These are phyloP conservation scores for Euphrasia arctica DNA, from an alignment of 305 asterid species.

Conservation along the genomic window DNA sequence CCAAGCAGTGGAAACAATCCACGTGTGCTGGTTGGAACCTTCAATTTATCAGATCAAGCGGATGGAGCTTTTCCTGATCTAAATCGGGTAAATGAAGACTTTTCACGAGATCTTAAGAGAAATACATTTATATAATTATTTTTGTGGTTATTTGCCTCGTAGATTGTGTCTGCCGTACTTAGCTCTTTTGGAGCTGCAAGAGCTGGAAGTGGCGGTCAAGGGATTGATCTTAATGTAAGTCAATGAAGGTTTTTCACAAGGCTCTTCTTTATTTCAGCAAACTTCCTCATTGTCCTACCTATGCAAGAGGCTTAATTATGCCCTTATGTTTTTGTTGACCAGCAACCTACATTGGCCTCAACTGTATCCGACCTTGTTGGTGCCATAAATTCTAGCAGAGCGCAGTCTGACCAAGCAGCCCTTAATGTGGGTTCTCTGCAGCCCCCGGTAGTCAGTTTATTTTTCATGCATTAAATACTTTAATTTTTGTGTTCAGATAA, in stretches of 20 bases:
- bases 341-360: constrained; percentile 56
- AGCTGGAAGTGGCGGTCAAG: constrained; percentile 64
- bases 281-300: constrained; percentile 19
- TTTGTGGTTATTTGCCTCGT: constrained; percentile 27
- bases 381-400: constrained; percentile 41
- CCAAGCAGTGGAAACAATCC: constrained; percentile 51
- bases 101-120: constrained; percentile 18
- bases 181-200: constrained; percentile 63
- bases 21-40: constrained; percentile 76
- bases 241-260: constrained; percentile 22
- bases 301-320: background rate
- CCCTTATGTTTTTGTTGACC: constrained; percentile 26
- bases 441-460: constrained; percentile 51
- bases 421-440: constrained; percentile 53
- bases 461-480: constrained; percentile 12
- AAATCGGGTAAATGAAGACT: constrained; percentile 55
- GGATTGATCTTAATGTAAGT: constrained; percentile 78
- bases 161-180: constrained; percentile 78
- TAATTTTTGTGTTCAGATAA: constrained; percentile 2
- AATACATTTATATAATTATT: constrained; percentile 9
- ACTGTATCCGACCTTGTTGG: constrained; percentile 38
- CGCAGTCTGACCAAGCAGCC: constrained; percentile 38
- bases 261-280: constrained; percentile 21
- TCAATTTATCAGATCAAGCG: constrained; percentile 75
- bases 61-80: constrained; percentile 79